Conservation (phyloP, 257 asterid species). For the Nicotiana benthamiana region DNA sequence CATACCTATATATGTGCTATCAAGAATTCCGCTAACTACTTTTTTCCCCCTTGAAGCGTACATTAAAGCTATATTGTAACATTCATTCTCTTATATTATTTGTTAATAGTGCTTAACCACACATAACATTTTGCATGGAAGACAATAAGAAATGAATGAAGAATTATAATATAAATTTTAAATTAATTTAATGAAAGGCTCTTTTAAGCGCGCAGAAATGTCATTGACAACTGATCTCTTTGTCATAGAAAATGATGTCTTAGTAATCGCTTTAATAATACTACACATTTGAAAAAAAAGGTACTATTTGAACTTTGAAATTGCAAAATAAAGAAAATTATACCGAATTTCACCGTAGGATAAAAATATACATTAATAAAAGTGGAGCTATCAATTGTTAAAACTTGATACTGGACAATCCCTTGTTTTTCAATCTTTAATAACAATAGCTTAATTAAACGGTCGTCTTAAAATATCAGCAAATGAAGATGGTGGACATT, state of each 20-base stretch:
- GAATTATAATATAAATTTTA: no score
- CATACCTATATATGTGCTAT: not conserved
- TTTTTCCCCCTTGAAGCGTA: not conserved
- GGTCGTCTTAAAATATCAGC: no score
- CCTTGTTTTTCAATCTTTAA: no score
- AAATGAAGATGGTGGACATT: no score
- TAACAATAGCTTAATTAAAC: no score
- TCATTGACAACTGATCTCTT: not conserved
- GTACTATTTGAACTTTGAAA: no score
- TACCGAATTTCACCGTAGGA: no score
- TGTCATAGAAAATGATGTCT: not conserved
- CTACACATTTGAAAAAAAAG: not conserved
- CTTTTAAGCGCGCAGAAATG: not conserved
- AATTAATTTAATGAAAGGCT: not conserved
- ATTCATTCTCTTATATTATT: not conserved
- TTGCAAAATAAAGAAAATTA: no score
- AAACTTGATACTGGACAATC: no score
- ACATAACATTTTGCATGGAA: not conserved
- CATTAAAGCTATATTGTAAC: not conserved
- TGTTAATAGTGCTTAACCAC: not conserved
- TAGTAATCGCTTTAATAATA: not conserved
- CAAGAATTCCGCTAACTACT: not conserved
- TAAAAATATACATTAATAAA: no score
- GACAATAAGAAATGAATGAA: no score
- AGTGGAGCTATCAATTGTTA: no score